Percentiles rank a stretch among this genome's conserved stretches.
phyloP scores from a whole-genome alignment of 139 green algal genomes.

The Chlorella sorokiniana region DNA sequence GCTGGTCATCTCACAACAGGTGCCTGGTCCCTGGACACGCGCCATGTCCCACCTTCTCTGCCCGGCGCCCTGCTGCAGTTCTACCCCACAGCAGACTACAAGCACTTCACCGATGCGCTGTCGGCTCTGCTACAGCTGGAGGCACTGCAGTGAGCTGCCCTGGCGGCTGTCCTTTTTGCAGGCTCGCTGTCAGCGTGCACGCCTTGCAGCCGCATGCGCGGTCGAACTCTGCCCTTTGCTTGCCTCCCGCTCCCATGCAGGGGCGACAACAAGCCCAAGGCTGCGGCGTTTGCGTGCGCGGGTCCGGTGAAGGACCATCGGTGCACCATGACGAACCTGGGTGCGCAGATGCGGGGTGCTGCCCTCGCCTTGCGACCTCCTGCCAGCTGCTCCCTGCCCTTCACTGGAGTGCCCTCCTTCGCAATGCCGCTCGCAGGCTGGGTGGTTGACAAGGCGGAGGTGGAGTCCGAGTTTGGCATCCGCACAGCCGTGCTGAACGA shows the following conservation, averaged over 20 bases:
- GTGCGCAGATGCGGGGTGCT: too few relatives aligned
- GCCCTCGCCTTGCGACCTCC: too few relatives aligned
- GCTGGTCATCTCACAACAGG: not conserved
- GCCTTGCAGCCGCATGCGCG: not conserved
- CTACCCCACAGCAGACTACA: constrained; percentile 65
- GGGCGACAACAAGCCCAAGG: constrained; percentile 20
- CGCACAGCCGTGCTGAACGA: constrained; percentile 82
- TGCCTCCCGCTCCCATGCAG: not conserved
- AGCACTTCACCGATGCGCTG: constrained; percentile 63
- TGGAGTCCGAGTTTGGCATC: constrained; percentile 63
- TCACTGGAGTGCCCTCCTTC: too few relatives aligned
- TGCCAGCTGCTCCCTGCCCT: too few relatives aligned
- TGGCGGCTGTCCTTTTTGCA: too few relatives aligned
- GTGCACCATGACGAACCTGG: constrained; percentile 91
- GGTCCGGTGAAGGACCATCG: constrained; percentile 79
- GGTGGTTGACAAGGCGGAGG: constrained; percentile 10
- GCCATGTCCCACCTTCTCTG: not conserved
- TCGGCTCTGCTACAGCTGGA: constrained; percentile 49
- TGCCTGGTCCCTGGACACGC: not conserved
- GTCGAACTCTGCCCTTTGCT: constrained; percentile 8
- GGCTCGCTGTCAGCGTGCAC: too few relatives aligned
- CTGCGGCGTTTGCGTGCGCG: constrained; percentile 76
- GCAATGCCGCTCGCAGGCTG: not conserved
- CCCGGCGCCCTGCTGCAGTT: constrained; percentile 40
- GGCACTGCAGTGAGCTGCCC: constrained; percentile 24